phyloP scores from a whole-genome alignment of 2,329 filamentous ascomycete genomes.

The Ramularia collo-cygni region DNA sequence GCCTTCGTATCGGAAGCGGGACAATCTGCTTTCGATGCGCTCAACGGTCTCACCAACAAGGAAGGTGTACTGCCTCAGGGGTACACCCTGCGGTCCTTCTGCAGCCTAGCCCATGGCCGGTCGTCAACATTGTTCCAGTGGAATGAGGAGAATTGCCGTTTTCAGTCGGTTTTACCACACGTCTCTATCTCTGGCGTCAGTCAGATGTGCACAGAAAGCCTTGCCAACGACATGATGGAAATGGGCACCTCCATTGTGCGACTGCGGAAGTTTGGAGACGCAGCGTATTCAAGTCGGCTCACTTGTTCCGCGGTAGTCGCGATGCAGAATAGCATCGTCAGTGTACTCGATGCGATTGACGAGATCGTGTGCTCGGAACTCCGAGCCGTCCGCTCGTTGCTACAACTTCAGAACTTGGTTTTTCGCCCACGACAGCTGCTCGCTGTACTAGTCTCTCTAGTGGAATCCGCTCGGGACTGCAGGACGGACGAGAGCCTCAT shows the following conservation, averaged over 20 bases:
- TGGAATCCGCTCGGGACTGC: constrained; percentile 2
- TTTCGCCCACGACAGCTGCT: constrained; percentile 33
- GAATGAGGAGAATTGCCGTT: constrained; percentile 42
- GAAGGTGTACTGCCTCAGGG: constrained; percentile 33
- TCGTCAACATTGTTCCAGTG: constrained; percentile 65
- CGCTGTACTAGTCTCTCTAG: constrained; percentile 10
- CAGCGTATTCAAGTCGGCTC: not conserved
- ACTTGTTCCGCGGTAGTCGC: constrained; percentile 35
- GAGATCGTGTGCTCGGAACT: constrained; percentile 30
- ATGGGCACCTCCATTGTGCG: constrained; percentile 28
- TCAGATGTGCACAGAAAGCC: constrained; percentile 44
- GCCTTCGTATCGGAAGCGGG: constrained; percentile 64
- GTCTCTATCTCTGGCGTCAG: constrained; percentile 51
- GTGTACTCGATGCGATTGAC: constrained; percentile 37
- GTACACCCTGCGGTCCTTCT: constrained; percentile 45
- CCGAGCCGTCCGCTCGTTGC: constrained; percentile 27
- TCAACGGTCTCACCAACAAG: constrained; percentile 39
- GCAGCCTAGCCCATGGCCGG: constrained; percentile 62
- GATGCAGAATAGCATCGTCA: constrained; percentile 35
- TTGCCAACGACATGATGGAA: constrained; percentile 40
- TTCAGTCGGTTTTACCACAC: too few relatives aligned
- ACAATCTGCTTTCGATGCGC: constrained; percentile 56
- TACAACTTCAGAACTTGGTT: constrained; percentile 37
- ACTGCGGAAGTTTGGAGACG: constrained; percentile 14
- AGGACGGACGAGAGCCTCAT: constrained; percentile 21